phyloP scores from a whole-genome alignment of 768 basidiomycete species.

The Rhodotorula babjevae region DNA sequence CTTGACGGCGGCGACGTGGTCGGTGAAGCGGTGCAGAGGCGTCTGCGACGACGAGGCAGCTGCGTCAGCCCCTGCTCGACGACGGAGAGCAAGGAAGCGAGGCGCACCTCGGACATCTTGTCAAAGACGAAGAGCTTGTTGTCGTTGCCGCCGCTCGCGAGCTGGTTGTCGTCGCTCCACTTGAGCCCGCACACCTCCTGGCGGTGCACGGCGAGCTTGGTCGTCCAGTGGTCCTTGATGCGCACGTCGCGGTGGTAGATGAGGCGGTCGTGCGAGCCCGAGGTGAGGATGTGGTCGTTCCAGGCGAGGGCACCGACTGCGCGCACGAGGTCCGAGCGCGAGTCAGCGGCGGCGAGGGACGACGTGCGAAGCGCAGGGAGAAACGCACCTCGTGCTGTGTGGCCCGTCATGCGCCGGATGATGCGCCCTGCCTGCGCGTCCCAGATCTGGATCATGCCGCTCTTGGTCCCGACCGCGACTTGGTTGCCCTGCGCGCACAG shows the following conservation, averaged over 20 bases:
- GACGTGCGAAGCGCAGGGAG: not conserved
- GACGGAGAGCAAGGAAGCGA: too few species aligned
- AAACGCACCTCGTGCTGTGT: constrained; percentile 59
- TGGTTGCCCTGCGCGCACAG: constrained; percentile 61
- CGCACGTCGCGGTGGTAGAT: constrained; percentile 92
- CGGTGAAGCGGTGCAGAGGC: constrained; percentile 90
- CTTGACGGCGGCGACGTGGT: constrained; percentile 95
- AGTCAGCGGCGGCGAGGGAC: not conserved
- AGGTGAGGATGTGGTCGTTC: constrained; percentile 80
- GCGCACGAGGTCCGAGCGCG: too few species aligned
- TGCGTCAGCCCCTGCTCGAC: too few species aligned
- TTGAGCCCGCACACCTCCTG: constrained; percentile 96
- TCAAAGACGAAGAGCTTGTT: constrained; percentile 99
- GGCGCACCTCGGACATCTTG: constrained; percentile 53
- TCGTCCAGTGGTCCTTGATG: constrained; percentile 62
- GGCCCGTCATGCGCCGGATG: constrained; percentile 79
- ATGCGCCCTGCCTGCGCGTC: constrained; percentile 73
- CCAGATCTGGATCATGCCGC: constrained; percentile 84
- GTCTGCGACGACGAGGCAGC: constrained; percentile 23
- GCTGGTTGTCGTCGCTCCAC: constrained; percentile 62
- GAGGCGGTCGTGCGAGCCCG: constrained; percentile 83
- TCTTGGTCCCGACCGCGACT: constrained; percentile 87
- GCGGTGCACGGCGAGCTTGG: constrained; percentile 55
- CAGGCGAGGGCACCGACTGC: constrained; percentile 84
- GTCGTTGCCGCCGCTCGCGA: constrained; percentile 95